Percentiles rank a stretch among this genome's conserved stretches.
phyloP scores from a whole-genome alignment of 257 asterid genomes.

The Buddleja alternifolia region DNA sequence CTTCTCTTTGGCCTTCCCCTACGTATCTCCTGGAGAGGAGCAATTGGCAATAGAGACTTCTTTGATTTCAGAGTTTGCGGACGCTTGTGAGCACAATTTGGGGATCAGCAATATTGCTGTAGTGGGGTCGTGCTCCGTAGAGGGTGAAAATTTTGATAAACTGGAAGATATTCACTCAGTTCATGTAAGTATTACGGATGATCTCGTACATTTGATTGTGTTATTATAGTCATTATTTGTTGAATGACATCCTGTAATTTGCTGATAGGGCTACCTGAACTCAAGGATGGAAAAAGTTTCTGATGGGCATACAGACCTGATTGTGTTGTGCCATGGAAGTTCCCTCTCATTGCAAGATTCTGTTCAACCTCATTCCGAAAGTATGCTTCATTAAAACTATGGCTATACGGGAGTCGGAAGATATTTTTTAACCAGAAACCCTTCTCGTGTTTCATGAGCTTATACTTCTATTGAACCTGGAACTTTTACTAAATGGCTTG shows the following conservation, averaged over 20 bases:
- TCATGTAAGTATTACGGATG: conserved; percentile 53
- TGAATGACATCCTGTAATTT: conserved; percentile 18
- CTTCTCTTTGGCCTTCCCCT: conserved; percentile 87
- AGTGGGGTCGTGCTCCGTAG: conserved; percentile 70
- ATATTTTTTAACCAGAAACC: conserved; percentile 14
- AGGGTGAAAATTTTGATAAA: conserved; percentile 60
- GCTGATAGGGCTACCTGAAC: conserved; percentile 68
- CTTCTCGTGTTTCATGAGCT: conserved; percentile 11
- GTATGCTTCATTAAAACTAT: conserved; percentile 39
- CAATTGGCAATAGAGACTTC: conserved; percentile 64
- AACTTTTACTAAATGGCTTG: conserved; percentile 30
- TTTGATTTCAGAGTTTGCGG: conserved; percentile 74
- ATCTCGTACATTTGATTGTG: conserved; percentile 10
- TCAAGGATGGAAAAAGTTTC: conserved; percentile 57
- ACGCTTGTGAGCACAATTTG: conserved; percentile 59
- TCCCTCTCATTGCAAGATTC: conserved; percentile 38
- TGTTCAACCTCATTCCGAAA: conserved; percentile 61
- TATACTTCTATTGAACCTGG: conserved; percentile 18
- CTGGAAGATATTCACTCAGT: conserved; percentile 64
- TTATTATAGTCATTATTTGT: not conserved
- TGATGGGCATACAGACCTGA: conserved; percentile 57
- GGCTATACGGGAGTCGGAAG: not conserved
- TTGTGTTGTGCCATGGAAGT: conserved; percentile 72
- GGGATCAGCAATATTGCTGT: conserved; percentile 60
- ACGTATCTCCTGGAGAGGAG: conserved; percentile 66